Conservation (phyloP, 169 alveolate species). For the Cyclospora cayetanensis region DNA sequence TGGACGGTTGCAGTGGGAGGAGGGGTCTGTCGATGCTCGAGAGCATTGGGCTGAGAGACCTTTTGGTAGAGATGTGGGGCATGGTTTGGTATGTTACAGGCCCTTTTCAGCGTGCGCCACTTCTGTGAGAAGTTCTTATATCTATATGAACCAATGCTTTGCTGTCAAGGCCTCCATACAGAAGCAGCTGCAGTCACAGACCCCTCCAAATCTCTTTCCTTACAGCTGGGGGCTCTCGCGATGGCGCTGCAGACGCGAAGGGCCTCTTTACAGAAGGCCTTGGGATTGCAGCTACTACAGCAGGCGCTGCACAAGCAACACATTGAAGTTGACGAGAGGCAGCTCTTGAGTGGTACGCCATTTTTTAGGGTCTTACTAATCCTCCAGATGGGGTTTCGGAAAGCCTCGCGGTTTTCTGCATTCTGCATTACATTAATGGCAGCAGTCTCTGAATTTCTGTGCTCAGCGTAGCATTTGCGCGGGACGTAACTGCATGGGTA, state of each 20-base stretch:
- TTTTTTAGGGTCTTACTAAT: not conserved
- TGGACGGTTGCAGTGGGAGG: too few relatives aligned
- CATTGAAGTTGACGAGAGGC: not conserved
- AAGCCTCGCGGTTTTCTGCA: too few relatives aligned
- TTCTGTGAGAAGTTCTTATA: slow-evolving; percentile 58
- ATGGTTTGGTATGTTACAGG: too few relatives aligned
- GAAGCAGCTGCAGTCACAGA: slow-evolving; percentile 43
- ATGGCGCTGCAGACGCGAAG: slow-evolving; percentile 67
- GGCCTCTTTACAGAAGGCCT: slow-evolving; percentile 38
- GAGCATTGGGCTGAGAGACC: too few relatives aligned
- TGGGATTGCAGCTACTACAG: slow-evolving; percentile 24
- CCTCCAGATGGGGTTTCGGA: too few relatives aligned
- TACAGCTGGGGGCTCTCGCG: slow-evolving; percentile 61
- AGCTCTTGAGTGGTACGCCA: slow-evolving; percentile 12
- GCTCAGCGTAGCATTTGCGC: not conserved
- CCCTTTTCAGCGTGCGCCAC: slow-evolving; percentile 19
- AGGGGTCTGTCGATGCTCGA: too few relatives aligned
- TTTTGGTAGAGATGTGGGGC: too few relatives aligned
- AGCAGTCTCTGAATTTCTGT: not conserved
- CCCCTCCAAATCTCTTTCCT: slow-evolving; percentile 14
- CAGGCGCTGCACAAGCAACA: slow-evolving; percentile 15
- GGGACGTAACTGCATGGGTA: not conserved
- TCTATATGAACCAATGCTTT: slow-evolving; percentile 20
- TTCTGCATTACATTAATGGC: too few relatives aligned
- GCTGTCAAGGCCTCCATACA: slow-evolving; percentile 35